These are phyloP conservation scores for Solanum rostratum DNA, from an alignment of 257 asterid genomes.

Conservation along the genomic window DNA sequence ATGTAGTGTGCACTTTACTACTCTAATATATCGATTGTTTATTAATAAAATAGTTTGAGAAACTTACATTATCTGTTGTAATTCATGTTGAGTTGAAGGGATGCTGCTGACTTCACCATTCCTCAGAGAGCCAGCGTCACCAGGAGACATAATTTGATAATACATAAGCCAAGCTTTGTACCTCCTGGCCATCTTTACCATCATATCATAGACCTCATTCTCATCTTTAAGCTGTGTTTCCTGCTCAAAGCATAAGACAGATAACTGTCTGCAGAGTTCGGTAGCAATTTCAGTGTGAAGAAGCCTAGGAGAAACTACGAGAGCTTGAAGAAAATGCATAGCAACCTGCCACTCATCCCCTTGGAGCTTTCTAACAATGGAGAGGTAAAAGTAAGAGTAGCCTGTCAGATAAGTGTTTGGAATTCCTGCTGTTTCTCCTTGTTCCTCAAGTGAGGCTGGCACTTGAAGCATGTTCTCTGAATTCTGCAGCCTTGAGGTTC, in stretches of 20 bases:
- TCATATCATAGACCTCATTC: slow-evolving; percentile 20
- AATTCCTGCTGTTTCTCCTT: slow-evolving; percentile 52
- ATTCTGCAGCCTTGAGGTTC: slow-evolving; percentile 21
- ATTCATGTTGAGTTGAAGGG: slow-evolving; percentile 11
- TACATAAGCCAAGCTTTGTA: slow-evolving; percentile 82
- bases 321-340: slow-evolving; percentile 72
- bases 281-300: slow-evolving; percentile 53
- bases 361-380: slow-evolving; percentile 37
- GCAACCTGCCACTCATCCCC: slow-evolving; percentile 60
- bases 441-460: slow-evolving; percentile 66
- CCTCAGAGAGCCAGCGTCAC: slow-evolving; percentile 7
- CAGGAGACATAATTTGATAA: slow-evolving; percentile 59
- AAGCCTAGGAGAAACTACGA: slow-evolving; percentile 38
- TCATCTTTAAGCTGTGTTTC: slow-evolving; percentile 10
- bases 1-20: background rate
- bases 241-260: slow-evolving; percentile 15
- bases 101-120: background rate
- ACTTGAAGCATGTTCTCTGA: slow-evolving; percentile 81
- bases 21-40: background rate
- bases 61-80: slow-evolving; percentile 22
- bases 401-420: slow-evolving; percentile 34
- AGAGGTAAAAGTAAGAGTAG: slow-evolving; percentile 60
- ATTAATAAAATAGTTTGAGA: background rate
- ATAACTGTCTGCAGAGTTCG: slow-evolving; percentile 31
- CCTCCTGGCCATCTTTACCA: slow-evolving; percentile 49